Evolutionary conservation across 129 eudicot species (phyloP).

Genomic region (Ambrosia trifida): DNA sequence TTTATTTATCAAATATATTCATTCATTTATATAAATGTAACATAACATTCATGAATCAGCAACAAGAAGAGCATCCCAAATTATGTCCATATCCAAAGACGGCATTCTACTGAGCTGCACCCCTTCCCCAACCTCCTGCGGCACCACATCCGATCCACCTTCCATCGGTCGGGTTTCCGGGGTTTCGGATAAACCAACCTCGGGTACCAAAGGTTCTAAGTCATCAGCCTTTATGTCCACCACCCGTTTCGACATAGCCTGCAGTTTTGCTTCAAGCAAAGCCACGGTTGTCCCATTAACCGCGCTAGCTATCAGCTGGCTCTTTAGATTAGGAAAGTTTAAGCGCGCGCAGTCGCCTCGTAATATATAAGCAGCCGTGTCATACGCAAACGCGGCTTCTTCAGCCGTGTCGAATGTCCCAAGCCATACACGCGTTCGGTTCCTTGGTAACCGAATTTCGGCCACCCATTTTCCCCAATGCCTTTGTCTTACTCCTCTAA

Average conservation of each 20-base stretch:
- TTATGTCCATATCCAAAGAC: conserved; percentile 85
- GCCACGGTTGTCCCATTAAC: conserved; percentile 51
- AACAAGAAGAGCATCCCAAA: conserved; percentile 88
- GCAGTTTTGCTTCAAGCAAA: conserved; percentile 72
- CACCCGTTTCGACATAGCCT: conserved; percentile 37
- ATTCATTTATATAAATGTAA: conserved; percentile 4
- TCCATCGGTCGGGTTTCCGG: background rate
- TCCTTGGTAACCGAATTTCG: conserved; percentile 73
- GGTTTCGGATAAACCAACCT: conserved; percentile 13
- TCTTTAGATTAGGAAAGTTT: conserved; percentile 77
- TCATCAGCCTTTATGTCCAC: conserved; percentile 14
- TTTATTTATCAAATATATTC: background rate
- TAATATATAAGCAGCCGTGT: conserved; percentile 78
- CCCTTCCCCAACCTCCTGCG: conserved; percentile 43
- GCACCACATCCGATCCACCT: conserved; percentile 28
- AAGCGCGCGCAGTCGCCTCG: conserved; percentile 82
- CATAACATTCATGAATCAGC: conserved; percentile 44
- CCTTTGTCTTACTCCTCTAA: conserved; percentile 88
- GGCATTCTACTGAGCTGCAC: conserved; percentile 88
- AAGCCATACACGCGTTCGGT: conserved; percentile 83
- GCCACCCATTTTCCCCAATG: conserved; percentile 99
- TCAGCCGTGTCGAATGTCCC: conserved; percentile 85
- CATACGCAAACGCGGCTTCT: conserved; percentile 91
- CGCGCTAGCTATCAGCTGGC: conserved; percentile 55
- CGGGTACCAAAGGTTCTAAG: conserved; percentile 1